Percentiles rank a stretch among this genome's conserved stretches.
These are phyloP conservation scores for Picochlorum costavermella DNA, from an alignment of 139 green algal genomes.

Conservation along the genomic window DNA sequence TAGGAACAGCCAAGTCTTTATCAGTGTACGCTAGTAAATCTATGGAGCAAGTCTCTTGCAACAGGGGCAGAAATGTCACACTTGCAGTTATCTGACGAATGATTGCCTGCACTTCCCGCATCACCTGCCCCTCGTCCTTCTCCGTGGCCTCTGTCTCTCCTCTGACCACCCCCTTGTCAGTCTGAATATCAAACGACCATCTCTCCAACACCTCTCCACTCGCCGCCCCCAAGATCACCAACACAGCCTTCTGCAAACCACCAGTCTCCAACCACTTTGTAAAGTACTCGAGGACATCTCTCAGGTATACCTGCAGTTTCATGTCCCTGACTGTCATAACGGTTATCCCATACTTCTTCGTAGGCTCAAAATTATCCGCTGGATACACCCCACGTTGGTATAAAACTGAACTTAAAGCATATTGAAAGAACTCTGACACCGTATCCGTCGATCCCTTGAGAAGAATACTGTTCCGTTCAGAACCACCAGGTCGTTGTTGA, in stretches of 20 bases:
- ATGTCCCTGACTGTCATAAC: slow-evolving; percentile 80
- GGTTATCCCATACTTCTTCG: slow-evolving; percentile 85
- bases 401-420: slow-evolving; percentile 87
- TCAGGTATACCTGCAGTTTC: slow-evolving; percentile 70
- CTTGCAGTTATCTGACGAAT: slow-evolving; percentile 88
- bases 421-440: slow-evolving; percentile 90
- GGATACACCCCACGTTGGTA: slow-evolving; percentile 96
- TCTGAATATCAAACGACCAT: slow-evolving; percentile 94
- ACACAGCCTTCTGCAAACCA: slow-evolving; percentile 80
- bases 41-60: slow-evolving; percentile 83
- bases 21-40: slow-evolving; percentile 91
- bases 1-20: slow-evolving; percentile 56
- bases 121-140: slow-evolving; percentile 81
- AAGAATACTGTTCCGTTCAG: slow-evolving; percentile 68
- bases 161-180: slow-evolving; percentile 52
- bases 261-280: slow-evolving; percentile 81
- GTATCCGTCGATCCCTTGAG: slow-evolving; percentile 78
- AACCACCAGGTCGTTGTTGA: slow-evolving; percentile 1
- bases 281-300: slow-evolving; percentile 70
- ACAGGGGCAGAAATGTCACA: slow-evolving; percentile 91
- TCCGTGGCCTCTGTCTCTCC: slow-evolving; percentile 34
- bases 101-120: slow-evolving; percentile 83
- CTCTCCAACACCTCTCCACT: slow-evolving; percentile 79
- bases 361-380: slow-evolving; percentile 72
- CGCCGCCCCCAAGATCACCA: slow-evolving; percentile 68